Base-by-base conservation (phyloP, 2,329 filamentous ascomycete species). In the Monosporascus sp. region DNA sequence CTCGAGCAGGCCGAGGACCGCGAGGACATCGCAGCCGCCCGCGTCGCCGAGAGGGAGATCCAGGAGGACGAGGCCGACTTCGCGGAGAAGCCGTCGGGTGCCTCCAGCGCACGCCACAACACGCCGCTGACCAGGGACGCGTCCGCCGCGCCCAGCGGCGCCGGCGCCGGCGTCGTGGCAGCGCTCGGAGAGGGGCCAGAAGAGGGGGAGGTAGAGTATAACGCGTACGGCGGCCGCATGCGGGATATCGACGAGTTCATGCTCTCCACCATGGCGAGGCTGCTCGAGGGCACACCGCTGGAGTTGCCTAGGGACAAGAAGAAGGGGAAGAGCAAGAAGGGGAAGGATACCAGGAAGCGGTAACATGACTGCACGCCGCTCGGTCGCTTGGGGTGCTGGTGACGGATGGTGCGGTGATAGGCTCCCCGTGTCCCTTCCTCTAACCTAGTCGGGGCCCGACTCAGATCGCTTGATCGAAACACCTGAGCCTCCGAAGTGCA, bases 1-100 rank as follows among this genome's bases (percentile, higher is more conserved):
- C 85, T 99, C 34, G 91, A 95, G 62, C 88, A 90, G 59, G 93
- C 91, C 0, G 94, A 99, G 71, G 94, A 99, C 64, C 84, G 83
- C 48, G 94, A 99, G 67, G 94, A 99, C 66, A 90, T 93, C 16
- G 86, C 85, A 26, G 94, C 94, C 0, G 94, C 94, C 2, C 87
- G 89, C 50, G 83, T 88, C 9, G 94, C 94, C 0, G 88, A 95
- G 67, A 94, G 89, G 65, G 94, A 99, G 69, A 87, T 94, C 47
- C 85, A 90, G 63, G 87, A 89, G 24, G 91, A 96, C 61, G 90
- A 92, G 46, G 89, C 84, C 5, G 91, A 96, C 65, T 96, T 96
- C 61, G 85, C 85, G 3, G 89, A 92, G 64, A 82, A 83, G 68
- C 72, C 79, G 17, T 82, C 80, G 0, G 79, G 78, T 3, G 67